These are phyloP conservation scores for Acorus gramineus DNA, from an alignment of 106 monocot species.

Conservation along the genomic window DNA sequence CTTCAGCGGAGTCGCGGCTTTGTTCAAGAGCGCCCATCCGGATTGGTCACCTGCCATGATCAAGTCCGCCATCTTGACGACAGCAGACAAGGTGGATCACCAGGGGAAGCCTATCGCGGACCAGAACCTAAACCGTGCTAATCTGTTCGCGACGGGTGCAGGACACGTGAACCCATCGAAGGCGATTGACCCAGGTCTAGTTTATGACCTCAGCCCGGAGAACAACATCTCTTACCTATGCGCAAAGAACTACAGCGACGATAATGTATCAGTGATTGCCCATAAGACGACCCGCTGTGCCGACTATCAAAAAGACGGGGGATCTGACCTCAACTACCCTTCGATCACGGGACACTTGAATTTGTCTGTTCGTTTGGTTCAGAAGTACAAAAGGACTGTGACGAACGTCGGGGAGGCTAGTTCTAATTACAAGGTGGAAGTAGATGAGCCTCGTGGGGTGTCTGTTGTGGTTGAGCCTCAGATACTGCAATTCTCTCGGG, in stretches of 20 bases:
- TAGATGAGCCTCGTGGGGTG: too few species aligned
- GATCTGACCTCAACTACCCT: too few species aligned
- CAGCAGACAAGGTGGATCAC: not conserved
- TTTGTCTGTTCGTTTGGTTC: too few species aligned
- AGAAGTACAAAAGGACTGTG: too few species aligned
- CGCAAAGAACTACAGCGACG: conserved; percentile 9
- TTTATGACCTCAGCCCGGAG: conserved; percentile 20
- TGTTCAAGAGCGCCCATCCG: not conserved
- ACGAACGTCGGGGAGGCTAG: too few species aligned
- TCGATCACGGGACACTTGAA: too few species aligned
- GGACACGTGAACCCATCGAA: conserved; percentile 23
- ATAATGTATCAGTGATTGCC: not conserved
- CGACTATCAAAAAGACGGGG: too few species aligned
- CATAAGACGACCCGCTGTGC: too few species aligned
- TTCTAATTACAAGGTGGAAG: too few species aligned
- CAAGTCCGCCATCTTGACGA: not conserved
- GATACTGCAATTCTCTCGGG: too few species aligned
- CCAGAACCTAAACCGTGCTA: not conserved
- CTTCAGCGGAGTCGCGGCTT: not conserved
- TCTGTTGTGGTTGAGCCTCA: too few species aligned
- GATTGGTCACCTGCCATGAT: not conserved
- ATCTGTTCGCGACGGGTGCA: conserved; percentile 22
- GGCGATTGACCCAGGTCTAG: conserved; percentile 20
- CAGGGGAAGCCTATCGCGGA: not conserved
- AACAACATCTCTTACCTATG: conserved; percentile 32